Evolutionary conservation across 257 asterid genomes (phyloP).

Genomic region (Ehretia macrophylla): DNA sequence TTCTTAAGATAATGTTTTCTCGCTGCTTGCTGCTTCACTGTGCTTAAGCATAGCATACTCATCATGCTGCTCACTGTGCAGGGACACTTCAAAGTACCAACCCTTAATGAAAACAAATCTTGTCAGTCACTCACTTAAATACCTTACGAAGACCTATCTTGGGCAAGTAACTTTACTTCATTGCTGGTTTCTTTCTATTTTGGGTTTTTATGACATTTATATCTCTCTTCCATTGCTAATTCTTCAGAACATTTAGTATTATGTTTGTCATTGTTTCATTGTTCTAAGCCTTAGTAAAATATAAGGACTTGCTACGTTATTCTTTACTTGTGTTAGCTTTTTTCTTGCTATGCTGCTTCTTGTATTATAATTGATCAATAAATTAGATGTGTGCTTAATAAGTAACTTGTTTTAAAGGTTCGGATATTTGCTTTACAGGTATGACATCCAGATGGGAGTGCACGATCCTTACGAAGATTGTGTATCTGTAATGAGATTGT

Average conservation of each 20-base stretch:
- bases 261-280: no score
- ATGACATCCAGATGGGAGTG: conserved; percentile 38
- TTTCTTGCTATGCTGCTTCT: no score
- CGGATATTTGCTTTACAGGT: conserved; percentile 26
- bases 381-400: background rate
- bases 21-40: background rate
- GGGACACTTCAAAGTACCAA: conserved; percentile 54
- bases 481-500: conserved; percentile 47
- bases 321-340: no score
- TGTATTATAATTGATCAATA: no score
- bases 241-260: no score
- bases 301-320: no score
- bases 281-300: no score
- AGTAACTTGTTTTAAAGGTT: background rate
- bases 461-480: conserved; percentile 52
- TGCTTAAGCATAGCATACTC: conserved; percentile 1
- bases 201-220: background rate
- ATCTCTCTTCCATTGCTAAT: no score
- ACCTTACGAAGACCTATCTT: conserved; percentile 47
- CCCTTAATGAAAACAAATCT: conserved; percentile 60
- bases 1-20: no score
- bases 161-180: conserved; percentile 37
- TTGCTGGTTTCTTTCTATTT: background rate
- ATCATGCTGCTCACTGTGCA: conserved; percentile 18
- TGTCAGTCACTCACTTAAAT: conserved; percentile 53